Percentiles rank a stretch among this genome's conserved stretches.
Evolutionary conservation across 176 grass and related monocot species (phyloP).

Genomic region (Lolium multiflorum): DNA sequence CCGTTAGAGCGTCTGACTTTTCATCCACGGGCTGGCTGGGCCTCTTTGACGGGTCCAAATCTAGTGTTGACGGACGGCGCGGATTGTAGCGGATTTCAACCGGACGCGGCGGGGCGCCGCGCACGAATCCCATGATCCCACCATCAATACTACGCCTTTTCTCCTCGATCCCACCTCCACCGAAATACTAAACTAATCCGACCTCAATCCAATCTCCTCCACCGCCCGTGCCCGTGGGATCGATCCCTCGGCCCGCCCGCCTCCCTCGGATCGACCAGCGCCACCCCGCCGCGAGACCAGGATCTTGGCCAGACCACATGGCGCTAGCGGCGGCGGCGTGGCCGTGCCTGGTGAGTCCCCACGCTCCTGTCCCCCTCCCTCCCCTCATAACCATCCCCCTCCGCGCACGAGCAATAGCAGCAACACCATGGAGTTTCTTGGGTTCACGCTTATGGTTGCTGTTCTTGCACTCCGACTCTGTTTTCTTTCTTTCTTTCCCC

Average conservation of each 20-base stretch:
- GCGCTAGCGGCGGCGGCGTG: conserved; percentile 43
- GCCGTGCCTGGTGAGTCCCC: conserved; percentile 49
- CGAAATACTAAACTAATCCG: conserved; percentile 27
- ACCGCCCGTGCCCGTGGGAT: conserved; percentile 47
- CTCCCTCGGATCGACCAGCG: conserved; percentile 54
- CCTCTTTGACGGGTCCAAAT: not conserved
- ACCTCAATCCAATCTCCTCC: conserved; percentile 38
- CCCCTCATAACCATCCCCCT: conserved; percentile 6
- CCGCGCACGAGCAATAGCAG: not conserved
- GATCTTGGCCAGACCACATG: conserved; percentile 50
- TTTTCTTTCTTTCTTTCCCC: not conserved
- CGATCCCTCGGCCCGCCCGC: conserved; percentile 34
- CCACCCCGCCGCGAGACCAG: conserved; percentile 54
- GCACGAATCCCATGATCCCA: conserved; percentile 60
- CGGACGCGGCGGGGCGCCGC: conserved; percentile 61
- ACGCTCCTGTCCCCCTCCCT: not conserved
- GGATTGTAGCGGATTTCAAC: not conserved
- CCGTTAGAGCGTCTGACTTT: not conserved
- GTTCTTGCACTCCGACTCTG: not conserved
- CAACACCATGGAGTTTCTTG: conserved; percentile 52
- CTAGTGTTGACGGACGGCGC: conserved; percentile 27
- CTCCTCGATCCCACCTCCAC: conserved; percentile 30
- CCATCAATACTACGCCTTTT: conserved; percentile 42
- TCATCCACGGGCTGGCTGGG: not conserved
- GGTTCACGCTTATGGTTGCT: conserved; percentile 48